Conservation (phyloP, 441 rosid genomes). For the Erodium chrysanthum region DNA sequence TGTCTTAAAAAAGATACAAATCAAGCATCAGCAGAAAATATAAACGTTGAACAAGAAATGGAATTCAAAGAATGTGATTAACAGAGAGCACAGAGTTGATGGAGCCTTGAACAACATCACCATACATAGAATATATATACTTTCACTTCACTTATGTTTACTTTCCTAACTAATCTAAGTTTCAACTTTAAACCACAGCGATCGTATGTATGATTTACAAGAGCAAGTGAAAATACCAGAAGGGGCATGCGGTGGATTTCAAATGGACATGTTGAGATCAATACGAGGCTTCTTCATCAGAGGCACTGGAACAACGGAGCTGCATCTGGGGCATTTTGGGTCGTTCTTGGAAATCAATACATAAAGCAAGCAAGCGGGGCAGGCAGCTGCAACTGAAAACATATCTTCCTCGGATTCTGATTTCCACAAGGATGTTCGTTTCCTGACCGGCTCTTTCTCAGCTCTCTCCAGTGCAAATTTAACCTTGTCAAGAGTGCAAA, state of each 20-base stretch:
- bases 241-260: no score
- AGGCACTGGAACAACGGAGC: conserved; percentile 45
- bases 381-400: neutral
- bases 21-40: no score
- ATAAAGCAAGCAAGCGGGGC: no score
- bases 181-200: neutral
- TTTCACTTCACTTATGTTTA: no score
- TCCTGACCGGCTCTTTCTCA: conserved; percentile 36
- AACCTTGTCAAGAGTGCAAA: conserved; percentile 76
- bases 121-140: neutral
- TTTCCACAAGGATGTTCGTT: conserved; percentile 27
- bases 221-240: neutral
- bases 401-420: conserved; percentile 18
- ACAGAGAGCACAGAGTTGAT: no score
- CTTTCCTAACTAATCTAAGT: neutral
- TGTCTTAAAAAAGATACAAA: no score
- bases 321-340: conserved; percentile 76
- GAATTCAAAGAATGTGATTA: no score
- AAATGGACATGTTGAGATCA: conserved; percentile 72
- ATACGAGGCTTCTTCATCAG: conserved; percentile 52
- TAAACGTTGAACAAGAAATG: no score
- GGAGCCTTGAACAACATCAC: neutral
- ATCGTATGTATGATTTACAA: neutral
- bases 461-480: conserved; percentile 64
- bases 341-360: conserved; percentile 16